Percentiles rank a stretch among this genome's conserved stretches.
phyloP scores from a whole-genome alignment of 2,329 filamentous ascomycete species.

The Neurospora sp. region DNA sequence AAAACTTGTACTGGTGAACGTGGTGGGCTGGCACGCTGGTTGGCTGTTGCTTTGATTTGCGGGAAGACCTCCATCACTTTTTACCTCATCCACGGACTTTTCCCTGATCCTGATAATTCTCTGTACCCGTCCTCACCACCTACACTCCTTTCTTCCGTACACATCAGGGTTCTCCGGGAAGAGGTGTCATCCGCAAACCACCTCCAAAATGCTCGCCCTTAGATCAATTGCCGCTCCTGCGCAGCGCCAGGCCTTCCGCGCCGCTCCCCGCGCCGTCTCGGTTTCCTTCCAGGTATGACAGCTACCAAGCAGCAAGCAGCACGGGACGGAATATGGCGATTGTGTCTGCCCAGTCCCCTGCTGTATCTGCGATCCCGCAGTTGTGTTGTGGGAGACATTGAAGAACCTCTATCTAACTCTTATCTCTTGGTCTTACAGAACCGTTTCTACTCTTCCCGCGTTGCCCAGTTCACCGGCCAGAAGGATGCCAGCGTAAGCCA shows the following conservation, averaged over 20 bases:
- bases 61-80: constrained; percentile 1
- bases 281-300: constrained; percentile 47
- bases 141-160: constrained; percentile 3
- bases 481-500: constrained; percentile 76
- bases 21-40: neutral
- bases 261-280: constrained; percentile 46
- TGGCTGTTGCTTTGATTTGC: neutral
- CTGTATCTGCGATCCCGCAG: neutral
- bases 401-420: neutral
- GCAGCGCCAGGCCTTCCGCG: constrained; percentile 69
- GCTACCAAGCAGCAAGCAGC: constrained; percentile 1
- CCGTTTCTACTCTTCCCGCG: constrained; percentile 58
- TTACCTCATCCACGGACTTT: constrained; percentile 1
- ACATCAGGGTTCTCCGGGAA: neutral
- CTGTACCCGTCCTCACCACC: constrained; percentile 1
- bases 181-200: constrained; percentile 2
- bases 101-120: neutral
- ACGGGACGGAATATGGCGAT: neutral
- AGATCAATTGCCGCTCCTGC: constrained; percentile 68
- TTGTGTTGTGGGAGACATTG: neutral
- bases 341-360: constrained; percentile 18
- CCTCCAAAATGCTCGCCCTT: constrained; percentile 61
- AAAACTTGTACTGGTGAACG: neutral
- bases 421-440: constrained; percentile 26
- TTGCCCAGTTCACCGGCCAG: constrained; percentile 87